Evolutionary conservation across 2,329 filamentous ascomycete genomes (phyloP), one percentile per base, ranked within the genome.

Genomic region (Drechslerella dactyloides): DNA sequence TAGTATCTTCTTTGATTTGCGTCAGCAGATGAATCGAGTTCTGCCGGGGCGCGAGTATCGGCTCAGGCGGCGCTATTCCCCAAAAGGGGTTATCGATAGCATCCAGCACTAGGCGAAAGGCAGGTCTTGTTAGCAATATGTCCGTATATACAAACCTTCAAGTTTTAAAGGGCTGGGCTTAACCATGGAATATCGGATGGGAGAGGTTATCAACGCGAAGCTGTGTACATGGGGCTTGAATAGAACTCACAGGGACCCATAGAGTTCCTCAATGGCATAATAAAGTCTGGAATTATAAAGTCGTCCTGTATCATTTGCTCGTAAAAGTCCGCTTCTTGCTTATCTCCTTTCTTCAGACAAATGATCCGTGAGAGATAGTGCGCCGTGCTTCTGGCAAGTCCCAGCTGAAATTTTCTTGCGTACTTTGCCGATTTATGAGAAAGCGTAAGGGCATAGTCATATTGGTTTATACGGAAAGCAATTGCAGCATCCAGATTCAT

Each of bases 401-500:
- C 17, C 11, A 59, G 37, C 2, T 58, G 35, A 30, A 44, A 64
- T 23, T 64, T 70, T 8, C 66, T 62, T 2, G 59, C 66, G 13
- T 70, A 70, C 19, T 59, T 64, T 40, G 54, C 66, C 17, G 66
- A 30, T 13, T 52, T 63, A 33, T 57, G 63, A 2, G 66, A 58
- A 17, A 58, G 40, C 7, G 35, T 10, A 6, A 64, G 59, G 15
- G 66, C 59, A n/a, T 55, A 27, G 21, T 60, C 54, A 11, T 50
- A 46, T 4, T 57, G n/a, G 7, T 48, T 21, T 6, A 23, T 11
- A 13, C 66, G 66, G 13, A 70, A 60, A 2, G 59, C 48, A 10
- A 70, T 64, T 2, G 66, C 66, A 0, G 59, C 54, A 27, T 70
- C 59, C 48, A 70, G 53, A 37, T 59, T 70, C 37, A 70, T 51